These are phyloP conservation scores for Tolypocladium inflatum DNA, from an alignment of 2,329 filamentous ascomycete genomes.

Conservation along the genomic window DNA sequence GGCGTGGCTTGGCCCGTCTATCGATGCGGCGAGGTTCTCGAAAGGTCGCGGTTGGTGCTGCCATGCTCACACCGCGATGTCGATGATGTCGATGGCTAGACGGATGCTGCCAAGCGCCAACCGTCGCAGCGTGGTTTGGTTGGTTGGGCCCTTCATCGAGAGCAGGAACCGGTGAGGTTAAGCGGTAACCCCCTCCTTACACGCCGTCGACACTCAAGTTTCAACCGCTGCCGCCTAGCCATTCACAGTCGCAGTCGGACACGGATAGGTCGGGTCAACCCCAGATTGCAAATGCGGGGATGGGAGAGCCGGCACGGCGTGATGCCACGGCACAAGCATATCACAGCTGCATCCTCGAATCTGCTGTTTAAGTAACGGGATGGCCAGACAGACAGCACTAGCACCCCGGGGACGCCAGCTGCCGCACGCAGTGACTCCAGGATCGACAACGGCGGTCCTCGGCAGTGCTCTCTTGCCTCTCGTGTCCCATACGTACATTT, in stretches of 20 bases:
- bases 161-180: neutral
- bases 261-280: neutral
- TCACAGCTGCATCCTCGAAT: neutral
- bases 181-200: neutral
- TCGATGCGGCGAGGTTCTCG: neutral
- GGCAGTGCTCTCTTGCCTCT: neutral
- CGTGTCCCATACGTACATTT: neutral
- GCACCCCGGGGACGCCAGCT: neutral
- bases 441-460: neutral
- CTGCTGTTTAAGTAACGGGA: neutral
- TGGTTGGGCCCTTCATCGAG: neutral
- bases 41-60: no score
- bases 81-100: neutral
- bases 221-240: neutral
- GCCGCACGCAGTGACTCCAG: neutral
- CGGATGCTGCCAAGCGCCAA: neutral
- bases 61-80: neutral
- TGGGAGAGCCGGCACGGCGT: neutral
- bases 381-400: neutral
- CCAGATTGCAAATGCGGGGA: neutral
- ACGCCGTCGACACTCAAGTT: neutral
- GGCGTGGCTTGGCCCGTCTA: neutral
- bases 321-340: neutral
- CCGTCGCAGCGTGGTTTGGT: neutral
- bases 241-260: neutral